Conservation (phyloP, 306 rosid species). For the Delonix regia region DNA sequence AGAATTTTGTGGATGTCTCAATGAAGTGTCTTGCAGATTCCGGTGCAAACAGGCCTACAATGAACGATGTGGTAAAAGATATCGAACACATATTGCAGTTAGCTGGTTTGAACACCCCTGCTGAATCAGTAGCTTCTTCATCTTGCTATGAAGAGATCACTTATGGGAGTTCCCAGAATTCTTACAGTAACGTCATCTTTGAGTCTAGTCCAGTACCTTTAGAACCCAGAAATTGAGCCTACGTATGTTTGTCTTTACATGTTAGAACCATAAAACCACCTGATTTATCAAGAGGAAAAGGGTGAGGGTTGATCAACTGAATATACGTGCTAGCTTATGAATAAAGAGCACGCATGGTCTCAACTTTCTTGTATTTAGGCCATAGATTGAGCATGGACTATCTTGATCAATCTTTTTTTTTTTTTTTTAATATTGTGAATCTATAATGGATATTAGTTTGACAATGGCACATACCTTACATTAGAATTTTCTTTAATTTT, state of each 20-base stretch:
- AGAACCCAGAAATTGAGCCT: neutral
- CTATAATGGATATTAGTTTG: neutral
- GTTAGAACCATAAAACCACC: neutral
- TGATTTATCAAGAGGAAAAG: neutral
- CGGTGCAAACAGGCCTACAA: slow-evolving; percentile 53
- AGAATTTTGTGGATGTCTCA: slow-evolving; percentile 57
- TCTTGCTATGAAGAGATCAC: slow-evolving; percentile 29
- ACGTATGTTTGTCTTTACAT: neutral
- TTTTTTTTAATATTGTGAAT: neutral
- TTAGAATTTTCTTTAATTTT: too few species aligned
- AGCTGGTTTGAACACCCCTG: slow-evolving; percentile 35
- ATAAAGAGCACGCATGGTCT: neutral
- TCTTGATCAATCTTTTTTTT: slow-evolving; percentile 5
- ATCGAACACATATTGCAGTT: slow-evolving; percentile 46
- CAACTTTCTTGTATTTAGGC: neutral
- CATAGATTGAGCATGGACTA: neutral
- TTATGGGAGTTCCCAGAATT: slow-evolving; percentile 14
- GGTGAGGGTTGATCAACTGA: too few species aligned
- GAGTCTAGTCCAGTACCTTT: slow-evolving; percentile 31
- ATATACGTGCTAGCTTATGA: neutral
- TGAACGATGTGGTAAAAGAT: slow-evolving; percentile 63
- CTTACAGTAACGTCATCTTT: slow-evolving; percentile 12
- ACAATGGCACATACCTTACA: too few species aligned
- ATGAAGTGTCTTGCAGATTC: slow-evolving; percentile 52
- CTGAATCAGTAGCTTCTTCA: slow-evolving; percentile 38